Percentiles rank a stretch among this genome's conserved stretches.
Evolutionary conservation across 2,329 filamentous ascomycete genomes (phyloP).

Genomic region (Cladosporium cucumerinum): DNA sequence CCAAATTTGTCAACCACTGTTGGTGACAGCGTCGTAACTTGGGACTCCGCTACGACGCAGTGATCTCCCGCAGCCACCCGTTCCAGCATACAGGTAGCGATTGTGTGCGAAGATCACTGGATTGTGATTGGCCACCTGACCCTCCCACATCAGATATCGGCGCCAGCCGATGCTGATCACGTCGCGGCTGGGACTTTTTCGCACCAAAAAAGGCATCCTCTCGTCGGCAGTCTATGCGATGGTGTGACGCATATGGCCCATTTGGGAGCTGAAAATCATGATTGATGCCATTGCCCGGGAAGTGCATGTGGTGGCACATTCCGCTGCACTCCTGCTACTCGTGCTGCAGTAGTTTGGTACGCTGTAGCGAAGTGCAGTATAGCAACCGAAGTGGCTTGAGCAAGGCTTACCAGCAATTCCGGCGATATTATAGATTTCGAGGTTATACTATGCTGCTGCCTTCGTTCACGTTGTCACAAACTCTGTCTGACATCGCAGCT

Average conservation of each 20-base stretch:
- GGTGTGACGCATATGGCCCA: neutral
- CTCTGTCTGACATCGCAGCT: neutral
- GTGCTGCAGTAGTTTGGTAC: neutral
- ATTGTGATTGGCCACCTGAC: neutral
- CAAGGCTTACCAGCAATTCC: neutral
- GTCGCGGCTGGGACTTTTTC: neutral
- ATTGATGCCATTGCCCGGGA: neutral
- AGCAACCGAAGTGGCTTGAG: neutral
- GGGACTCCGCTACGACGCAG: neutral
- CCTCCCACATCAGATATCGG: neutral
- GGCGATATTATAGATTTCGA: neutral
- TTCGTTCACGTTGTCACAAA: neutral
- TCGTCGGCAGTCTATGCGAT: neutral
- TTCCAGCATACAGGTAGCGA: neutral
- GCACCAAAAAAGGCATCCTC: neutral
- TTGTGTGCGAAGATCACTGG: neutral
- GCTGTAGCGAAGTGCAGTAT: neutral
- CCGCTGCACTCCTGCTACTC: neutral
- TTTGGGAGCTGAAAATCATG: neutral
- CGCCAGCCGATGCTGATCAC: neutral
- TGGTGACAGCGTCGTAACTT: neutral
- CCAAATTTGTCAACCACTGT: neutral
- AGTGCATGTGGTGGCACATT: neutral
- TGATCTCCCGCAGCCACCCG: conserved; percentile 2
- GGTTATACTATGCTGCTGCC: neutral